These are phyloP conservation scores for Pythium folliculosum DNA, from an alignment of 352 stramenopile species.

Conservation along the genomic window DNA sequence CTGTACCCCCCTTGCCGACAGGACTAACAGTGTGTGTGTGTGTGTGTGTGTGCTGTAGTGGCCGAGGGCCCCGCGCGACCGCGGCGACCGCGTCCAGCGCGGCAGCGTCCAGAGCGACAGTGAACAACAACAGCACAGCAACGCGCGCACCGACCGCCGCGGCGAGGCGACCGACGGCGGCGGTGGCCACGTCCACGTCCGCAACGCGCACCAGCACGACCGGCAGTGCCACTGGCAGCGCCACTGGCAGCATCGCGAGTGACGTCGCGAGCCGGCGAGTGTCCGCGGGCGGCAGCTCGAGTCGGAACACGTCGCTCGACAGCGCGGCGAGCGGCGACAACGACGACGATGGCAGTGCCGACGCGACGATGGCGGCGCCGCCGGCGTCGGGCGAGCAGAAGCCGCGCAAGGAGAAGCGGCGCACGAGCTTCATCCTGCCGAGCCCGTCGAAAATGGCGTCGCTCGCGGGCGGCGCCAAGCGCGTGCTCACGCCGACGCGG, in stretches of 20 bases:
- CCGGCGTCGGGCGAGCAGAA: conserved; percentile 19
- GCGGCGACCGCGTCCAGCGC: too few relatives aligned
- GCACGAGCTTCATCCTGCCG: conserved; percentile 56
- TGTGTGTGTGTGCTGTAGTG: too few relatives aligned
- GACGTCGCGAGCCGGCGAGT: not conserved
- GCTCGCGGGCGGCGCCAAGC: conserved; percentile 55
- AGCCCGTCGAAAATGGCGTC: conserved; percentile 42
- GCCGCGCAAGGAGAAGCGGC: conserved; percentile 40
- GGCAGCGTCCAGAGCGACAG: not conserved
- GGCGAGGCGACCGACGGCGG: not conserved
- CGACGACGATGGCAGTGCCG: not conserved
- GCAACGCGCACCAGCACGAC: not conserved
- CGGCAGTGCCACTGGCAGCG: not conserved
- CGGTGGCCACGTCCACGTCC: not conserved
- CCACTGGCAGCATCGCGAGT: not conserved
- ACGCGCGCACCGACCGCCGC: not conserved
- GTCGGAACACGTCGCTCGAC: conserved; percentile 14
- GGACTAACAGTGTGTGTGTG: too few relatives aligned
- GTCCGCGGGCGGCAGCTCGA: not conserved
- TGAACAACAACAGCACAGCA: too few relatives aligned
- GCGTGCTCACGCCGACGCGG: conserved; percentile 55
- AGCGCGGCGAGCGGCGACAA: not conserved
- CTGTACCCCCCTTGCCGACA: too few relatives aligned
- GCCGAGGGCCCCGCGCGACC: too few relatives aligned
- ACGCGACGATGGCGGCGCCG: not conserved